Percentiles rank a stretch among this genome's conserved stretches.
Conservation (phyloP, 352 stramenopile genomes). For the Globisporangium echinulatum region DNA sequence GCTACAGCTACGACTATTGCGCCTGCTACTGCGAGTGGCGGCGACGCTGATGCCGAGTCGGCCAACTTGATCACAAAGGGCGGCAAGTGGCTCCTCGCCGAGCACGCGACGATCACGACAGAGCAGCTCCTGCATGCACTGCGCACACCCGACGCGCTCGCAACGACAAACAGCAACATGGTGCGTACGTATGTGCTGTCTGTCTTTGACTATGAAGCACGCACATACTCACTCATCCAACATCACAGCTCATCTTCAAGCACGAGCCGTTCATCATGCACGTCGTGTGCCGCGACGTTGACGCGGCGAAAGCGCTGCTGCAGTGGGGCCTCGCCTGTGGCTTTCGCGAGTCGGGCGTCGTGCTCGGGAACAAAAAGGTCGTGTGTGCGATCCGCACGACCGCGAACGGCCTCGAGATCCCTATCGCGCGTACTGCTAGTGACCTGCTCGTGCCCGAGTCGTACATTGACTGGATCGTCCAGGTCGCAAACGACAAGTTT, state of each 20-base stretch:
- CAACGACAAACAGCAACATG: constrained; percentile 49
- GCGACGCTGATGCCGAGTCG: constrained; percentile 3
- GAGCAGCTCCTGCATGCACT: constrained; percentile 60
- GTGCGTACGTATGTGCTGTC: constrained; percentile 15
- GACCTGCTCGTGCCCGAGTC: constrained; percentile 56
- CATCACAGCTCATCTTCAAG: constrained; percentile 74
- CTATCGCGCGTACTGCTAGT: constrained; percentile 42
- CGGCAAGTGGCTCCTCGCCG: constrained; percentile 82
- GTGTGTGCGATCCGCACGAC: constrained; percentile 90
- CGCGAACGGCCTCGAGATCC: constrained; percentile 84
- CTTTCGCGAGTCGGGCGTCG: constrained; percentile 87
- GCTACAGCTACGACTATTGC: constrained; percentile 3
- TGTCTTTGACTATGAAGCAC: neutral
- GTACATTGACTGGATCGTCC: constrained; percentile 72
- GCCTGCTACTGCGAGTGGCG: neutral
- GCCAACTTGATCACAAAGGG: constrained; percentile 82
- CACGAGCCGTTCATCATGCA: constrained; percentile 92
- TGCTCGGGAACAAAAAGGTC: constrained; percentile 82
- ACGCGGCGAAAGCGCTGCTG: constrained; percentile 71
- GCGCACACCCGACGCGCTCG: constrained; percentile 21
- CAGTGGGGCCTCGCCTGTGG: constrained; percentile 78
- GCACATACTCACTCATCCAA: neutral
- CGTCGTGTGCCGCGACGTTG: constrained; percentile 77
- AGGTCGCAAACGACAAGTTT: constrained; percentile 85
- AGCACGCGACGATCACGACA: constrained; percentile 67